Conservation (phyloP, 2,329 filamentous ascomycete genomes). For the Trichoderma koningiopsis region DNA sequence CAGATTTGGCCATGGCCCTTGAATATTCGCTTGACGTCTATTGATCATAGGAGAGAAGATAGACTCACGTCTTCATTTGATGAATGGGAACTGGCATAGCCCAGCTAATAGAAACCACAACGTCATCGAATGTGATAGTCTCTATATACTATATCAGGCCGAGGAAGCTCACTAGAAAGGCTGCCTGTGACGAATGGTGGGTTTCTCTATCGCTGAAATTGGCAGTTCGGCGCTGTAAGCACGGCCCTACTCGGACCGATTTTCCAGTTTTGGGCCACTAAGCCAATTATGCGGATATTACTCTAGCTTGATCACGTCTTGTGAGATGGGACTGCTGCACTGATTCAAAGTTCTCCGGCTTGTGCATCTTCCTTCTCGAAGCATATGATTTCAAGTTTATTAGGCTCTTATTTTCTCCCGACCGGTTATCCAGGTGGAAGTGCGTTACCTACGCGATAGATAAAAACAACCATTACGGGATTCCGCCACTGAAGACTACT, state of each 20-base stretch:
- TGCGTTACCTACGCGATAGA: neutral
- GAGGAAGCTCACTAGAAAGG: neutral
- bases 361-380: neutral
- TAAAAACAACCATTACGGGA: neutral
- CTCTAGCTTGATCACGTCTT: neutral
- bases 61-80: neutral
- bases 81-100: neutral
- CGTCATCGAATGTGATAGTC: neutral
- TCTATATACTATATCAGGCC: neutral
- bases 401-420: neutral
- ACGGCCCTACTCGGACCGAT: neutral
- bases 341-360: neutral
- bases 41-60: neutral
- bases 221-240: neutral
- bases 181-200: neutral
- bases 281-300: neutral
- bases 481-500: neutral
- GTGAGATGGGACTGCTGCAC: neutral
- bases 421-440: neutral
- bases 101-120: neutral
- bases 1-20: neutral
- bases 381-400: neutral
- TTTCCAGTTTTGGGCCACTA: neutral
- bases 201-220: neutral
- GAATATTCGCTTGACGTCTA: neutral